Evolutionary conservation across 2,329 filamentous ascomycete species (phyloP), one percentile per base, ranked within the genome.

Genomic region (Fusarium begoniae): DNA sequence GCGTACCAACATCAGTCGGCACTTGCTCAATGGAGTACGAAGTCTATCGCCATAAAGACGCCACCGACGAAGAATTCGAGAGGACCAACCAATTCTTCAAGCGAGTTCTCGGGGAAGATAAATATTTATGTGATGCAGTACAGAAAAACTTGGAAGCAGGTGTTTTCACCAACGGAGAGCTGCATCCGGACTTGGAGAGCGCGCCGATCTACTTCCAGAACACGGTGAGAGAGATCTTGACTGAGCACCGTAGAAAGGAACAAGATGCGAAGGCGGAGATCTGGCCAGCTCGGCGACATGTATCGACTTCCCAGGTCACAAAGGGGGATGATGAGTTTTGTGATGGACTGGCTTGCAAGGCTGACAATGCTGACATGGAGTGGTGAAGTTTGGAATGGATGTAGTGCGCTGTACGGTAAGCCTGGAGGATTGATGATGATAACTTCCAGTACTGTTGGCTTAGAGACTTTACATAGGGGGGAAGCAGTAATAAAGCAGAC

Each of bases 91-190:
- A 86, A 17, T 88, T 91, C 74, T 92, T 91, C 82, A 89, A 89
- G 79, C 87, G 87, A 41, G 86, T 92, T n/a, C 60, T 63, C 14
- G 60, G 60, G 77, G 89, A 91, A 86, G 90, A 92, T 82, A 91
- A 91, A 75, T 84, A 86, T 3, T 85, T 92, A 11, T 91, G 90
- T 81, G 83, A 86, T 68, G 85, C 84, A 11, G 87, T 88, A 1
- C 90, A 91, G 76, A 85, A 84, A 79, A 92, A 92, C 78, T 82
- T 92, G 66, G 88, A 90, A 77, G 84, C 87, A 0, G 89, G 89
- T 4, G 83, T 90, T 44, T 92, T 63, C 2, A 63, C 60, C 6
- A 63, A 63, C 18, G 60, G 60, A 9, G 60, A 63, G 51, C 43
- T 63, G 7, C 60, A 63, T 41, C 60, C 60, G 3, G 60, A 63